phyloP scores from a whole-genome alignment of 2,329 filamentous ascomycete genomes.

The Cladosporium sp. region DNA sequence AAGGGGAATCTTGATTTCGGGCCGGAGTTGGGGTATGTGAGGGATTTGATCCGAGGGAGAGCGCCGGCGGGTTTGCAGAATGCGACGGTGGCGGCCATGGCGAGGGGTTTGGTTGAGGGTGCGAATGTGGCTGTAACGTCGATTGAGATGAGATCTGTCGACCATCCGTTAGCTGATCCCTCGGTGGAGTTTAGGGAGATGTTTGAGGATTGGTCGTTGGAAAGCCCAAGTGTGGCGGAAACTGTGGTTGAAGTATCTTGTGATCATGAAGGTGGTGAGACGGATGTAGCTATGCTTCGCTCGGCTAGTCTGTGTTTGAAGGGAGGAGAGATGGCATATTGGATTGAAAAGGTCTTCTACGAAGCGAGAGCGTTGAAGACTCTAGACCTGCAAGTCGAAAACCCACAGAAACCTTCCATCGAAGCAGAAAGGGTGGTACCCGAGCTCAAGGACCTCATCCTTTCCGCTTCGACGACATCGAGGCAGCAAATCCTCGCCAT shows the following conservation, averaged over 20 bases:
- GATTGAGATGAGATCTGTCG: neutral
- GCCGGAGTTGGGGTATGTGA: neutral
- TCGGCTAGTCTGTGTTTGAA: neutral
- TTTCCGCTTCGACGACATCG: neutral
- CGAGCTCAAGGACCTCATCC: neutral
- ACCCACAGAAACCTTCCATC: neutral
- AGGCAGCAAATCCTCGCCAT: neutral
- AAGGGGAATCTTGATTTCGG: neutral
- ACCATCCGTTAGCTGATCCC: neutral
- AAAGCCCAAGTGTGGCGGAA: neutral
- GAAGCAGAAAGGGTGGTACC: neutral
- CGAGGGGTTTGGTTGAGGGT: neutral
- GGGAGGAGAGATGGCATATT: neutral
- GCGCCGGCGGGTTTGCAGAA: neutral
- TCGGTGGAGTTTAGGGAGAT: neutral
- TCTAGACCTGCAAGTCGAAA: neutral
- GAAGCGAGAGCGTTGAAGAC: neutral
- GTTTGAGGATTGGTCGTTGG: neutral
- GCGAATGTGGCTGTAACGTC: neutral
- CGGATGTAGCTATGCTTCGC: neutral
- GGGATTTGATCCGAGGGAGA: too few relatives aligned
- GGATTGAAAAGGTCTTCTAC: neutral
- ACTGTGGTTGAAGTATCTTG: neutral
- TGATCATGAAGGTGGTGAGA: neutral
- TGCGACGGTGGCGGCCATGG: neutral